Base-by-base conservation (phyloP, 2,329 filamentous ascomycete genomes). In the Cladosporium phlei region DNA sequence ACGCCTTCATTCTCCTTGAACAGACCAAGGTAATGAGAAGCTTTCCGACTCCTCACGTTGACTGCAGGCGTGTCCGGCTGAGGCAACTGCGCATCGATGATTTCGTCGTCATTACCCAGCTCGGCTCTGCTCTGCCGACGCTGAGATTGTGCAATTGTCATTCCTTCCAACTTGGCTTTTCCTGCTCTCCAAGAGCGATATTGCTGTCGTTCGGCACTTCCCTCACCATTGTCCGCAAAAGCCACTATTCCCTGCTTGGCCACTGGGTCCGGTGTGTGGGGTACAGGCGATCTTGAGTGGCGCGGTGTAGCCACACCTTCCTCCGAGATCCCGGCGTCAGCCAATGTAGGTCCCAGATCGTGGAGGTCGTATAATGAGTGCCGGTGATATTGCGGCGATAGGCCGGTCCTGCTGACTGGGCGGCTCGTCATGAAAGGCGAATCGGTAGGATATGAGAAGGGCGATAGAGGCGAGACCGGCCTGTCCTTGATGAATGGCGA, bases 11-110 rank as follows among this genome's bases (percentile, higher is more conserved):
- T 74, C 24, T 76, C 72, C 19, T 72, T 80, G 66, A 83, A 84
- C 5, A 84, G 66, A 10, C 80, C 78, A 44, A 84, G 66, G 56
- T 80, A 82, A 57, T 83, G 80, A 58, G 79, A 82, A 32, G 80
- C 78, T 63, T 84, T 84, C 47, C 80, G 73, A 60, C 79, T 83
- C 50, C 80, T 73, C 35, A 77, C 75, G 55, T 78, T 72, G 20
- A 72, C 67, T 21, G 69, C 64, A 19, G 66, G 66, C 11, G 65
- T 68, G 55, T 83, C 79, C 4, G 72, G 68, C 54, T 79, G 79
- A 30, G 78, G 71, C 48, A 83, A 60, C 22, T 78, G 81, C 14
- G 80, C 80, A 61, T 83, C 78, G 50, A 84, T 82, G 33, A 78
- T 76, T 61, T 78, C 79, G 46, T 82, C 80, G 19, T 82, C 73